These are phyloP conservation scores for Rhytidiadelphus loreus DNA, from an alignment of 225 moss, liverwort and hornwort species.

Conservation along the genomic window DNA sequence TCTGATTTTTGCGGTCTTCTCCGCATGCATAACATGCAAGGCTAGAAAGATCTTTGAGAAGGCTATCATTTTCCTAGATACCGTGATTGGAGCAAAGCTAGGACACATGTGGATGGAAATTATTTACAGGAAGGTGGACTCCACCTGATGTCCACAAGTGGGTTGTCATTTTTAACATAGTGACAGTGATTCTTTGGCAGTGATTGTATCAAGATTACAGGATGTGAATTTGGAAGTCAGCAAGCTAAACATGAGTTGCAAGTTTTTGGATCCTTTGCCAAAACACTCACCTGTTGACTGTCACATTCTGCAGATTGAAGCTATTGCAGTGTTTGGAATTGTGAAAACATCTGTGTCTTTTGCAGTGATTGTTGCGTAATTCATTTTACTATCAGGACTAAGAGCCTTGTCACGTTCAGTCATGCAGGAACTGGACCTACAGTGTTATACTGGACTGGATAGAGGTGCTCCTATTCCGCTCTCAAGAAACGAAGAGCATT, in stretches of 20 bases:
- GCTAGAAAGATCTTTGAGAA: not conserved
- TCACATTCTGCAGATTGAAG: not conserved
- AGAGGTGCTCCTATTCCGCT: not conserved
- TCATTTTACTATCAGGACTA: not conserved
- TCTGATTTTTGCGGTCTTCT: conserved; percentile 1
- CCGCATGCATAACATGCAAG: not conserved
- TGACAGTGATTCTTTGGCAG: not conserved
- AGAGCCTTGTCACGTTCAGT: not conserved
- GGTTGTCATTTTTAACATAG: not conserved
- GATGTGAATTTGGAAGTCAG: not conserved
- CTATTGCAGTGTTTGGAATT: not conserved
- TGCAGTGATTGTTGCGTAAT: not conserved
- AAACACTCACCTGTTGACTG: not conserved
- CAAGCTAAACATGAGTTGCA: not conserved
- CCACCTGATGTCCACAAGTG: not conserved
- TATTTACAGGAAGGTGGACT: not conserved
- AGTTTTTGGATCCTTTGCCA: not conserved
- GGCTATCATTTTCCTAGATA: not conserved
- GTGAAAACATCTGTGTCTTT: not conserved
- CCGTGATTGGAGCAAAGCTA: not conserved
- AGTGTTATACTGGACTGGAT: no score
- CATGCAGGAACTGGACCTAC: not conserved
- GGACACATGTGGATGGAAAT: not conserved
- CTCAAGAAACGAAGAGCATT: not conserved
- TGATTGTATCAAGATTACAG: conserved; percentile 4